Conservation (phyloP, 805 yeast species). For the Cyberlindnera meyerae region DNA sequence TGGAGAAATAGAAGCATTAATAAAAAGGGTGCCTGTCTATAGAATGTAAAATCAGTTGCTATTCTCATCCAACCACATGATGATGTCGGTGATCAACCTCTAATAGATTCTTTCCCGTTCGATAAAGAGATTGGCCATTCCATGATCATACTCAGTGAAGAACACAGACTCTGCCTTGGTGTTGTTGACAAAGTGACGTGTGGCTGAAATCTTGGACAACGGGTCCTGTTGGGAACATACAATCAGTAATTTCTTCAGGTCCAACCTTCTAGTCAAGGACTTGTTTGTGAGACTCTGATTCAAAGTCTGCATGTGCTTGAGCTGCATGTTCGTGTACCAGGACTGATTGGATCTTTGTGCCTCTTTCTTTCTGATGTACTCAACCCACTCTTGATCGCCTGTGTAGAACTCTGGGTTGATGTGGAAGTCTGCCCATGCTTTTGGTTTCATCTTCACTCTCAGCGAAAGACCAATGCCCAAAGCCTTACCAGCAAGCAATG, state of each 20-base stretch:
- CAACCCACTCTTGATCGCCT: conserved; percentile 10
- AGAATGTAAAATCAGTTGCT: background rate
- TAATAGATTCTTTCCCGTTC: conserved; percentile 18
- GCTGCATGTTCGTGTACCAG: conserved; percentile 7
- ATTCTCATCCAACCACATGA: conserved; percentile 19
- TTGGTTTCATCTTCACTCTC: conserved; percentile 11
- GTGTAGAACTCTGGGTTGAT: conserved; percentile 9
- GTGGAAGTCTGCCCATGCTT: conserved; percentile 2
- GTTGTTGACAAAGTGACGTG: conserved; percentile 12
- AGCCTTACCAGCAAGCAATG: background rate
- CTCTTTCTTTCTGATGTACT: conserved; percentile 5
- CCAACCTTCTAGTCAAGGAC: conserved; percentile 5
- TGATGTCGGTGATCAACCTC: conserved; percentile 13
- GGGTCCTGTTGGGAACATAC: conserved; percentile 16
- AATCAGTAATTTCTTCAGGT: conserved; percentile 12
- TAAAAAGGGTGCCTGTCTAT: no score
- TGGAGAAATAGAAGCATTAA: no score
- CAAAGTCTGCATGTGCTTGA: conserved; percentile 4
- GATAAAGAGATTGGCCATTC: conserved; percentile 17
- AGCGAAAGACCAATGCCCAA: conserved; percentile 6
- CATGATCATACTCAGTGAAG: conserved; percentile 16
- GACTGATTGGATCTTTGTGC: background rate
- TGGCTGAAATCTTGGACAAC: background rate
- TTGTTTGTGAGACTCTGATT: conserved; percentile 6
- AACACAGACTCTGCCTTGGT: conserved; percentile 11